phyloP scores from a whole-genome alignment of 305 asterid genomes.

The Salvia sclarea region DNA sequence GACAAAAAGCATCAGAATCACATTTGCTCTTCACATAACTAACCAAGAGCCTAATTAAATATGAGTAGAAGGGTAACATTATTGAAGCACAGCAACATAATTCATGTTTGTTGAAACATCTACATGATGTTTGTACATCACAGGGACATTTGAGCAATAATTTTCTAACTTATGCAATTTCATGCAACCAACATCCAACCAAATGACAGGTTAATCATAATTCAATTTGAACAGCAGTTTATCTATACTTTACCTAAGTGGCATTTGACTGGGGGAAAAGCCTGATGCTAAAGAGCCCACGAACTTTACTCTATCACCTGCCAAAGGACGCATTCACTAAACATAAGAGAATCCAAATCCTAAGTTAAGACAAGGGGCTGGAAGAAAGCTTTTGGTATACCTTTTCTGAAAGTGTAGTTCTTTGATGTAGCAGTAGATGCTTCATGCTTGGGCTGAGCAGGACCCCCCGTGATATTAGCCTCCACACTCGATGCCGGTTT shows the following conservation, averaged over 20 bases:
- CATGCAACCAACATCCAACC: constrained; percentile 7
- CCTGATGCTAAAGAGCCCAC: constrained; percentile 52
- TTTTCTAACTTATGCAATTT: background rate
- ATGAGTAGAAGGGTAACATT: background rate
- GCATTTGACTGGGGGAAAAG: constrained; percentile 46
- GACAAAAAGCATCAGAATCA: background rate
- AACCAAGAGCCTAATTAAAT: background rate
- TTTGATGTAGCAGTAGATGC: constrained; percentile 79
- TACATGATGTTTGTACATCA: background rate
- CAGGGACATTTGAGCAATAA: background rate
- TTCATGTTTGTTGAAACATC: background rate
- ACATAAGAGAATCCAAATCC: constrained; percentile 16
- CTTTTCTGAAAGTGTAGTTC: constrained; percentile 64
- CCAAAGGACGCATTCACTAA: constrained; percentile 29
- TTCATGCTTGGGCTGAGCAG: constrained; percentile 81
- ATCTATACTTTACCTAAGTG: constrained; percentile 47
- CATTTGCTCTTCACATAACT: background rate
- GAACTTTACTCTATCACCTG: constrained; percentile 89
- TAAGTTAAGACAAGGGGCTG: background rate
- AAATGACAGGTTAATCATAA: background rate
- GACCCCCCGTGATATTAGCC: constrained; percentile 68
- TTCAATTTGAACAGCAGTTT: background rate
- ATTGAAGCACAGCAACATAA: background rate
- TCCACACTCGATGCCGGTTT: constrained; percentile 77
- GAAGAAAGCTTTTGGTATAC: constrained; percentile 37